A percentile compares a stretch with the other conserved stretches of the same genome.
Evolutionary conservation across 164 flowering plant genomes (phyloP).

Genomic region (Vitis rupestris): DNA sequence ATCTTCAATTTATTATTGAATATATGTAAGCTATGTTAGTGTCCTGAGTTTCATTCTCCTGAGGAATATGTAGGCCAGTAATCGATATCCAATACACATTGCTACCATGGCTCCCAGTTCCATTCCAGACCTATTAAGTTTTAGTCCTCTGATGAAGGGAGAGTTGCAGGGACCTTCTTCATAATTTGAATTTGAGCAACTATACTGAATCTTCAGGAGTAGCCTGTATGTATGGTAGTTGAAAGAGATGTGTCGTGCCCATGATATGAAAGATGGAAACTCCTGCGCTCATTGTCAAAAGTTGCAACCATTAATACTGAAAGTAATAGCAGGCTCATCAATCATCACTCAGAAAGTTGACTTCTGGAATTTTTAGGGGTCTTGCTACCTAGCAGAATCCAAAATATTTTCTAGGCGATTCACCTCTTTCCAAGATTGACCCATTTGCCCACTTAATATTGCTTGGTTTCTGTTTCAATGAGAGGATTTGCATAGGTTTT

Average conservation of each 20-base stretch:
- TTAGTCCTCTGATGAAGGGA: slow-evolving; percentile 1
- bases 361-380: too few species aligned
- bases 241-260: slow-evolving; percentile 37
- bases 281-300: slow-evolving; percentile 21
- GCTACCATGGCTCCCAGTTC: slow-evolving; percentile 28
- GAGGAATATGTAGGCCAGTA: slow-evolving; percentile 31
- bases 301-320: too few species aligned
- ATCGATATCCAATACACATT: slow-evolving; percentile 35
- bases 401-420: too few species aligned
- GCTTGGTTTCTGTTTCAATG: too few species aligned
- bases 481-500: too few species aligned
- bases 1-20: too few species aligned
- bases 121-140: slow-evolving; percentile 8
- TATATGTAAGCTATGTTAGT: not conserved
- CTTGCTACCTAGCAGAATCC: not conserved
- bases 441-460: too few species aligned
- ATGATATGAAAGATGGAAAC: slow-evolving; percentile 37
- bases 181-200: slow-evolving; percentile 6
- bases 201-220: slow-evolving; percentile 30
- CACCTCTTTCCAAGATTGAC: too few species aligned
- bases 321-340: not conserved
- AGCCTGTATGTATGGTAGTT: slow-evolving; percentile 39
- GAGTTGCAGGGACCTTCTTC: slow-evolving; percentile 3
- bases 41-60: slow-evolving; percentile 23
- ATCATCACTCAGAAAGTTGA: too few species aligned